Base-by-base conservation (phyloP, 352 stramenopile genomes). In the Globisporangium nunn region DNA sequence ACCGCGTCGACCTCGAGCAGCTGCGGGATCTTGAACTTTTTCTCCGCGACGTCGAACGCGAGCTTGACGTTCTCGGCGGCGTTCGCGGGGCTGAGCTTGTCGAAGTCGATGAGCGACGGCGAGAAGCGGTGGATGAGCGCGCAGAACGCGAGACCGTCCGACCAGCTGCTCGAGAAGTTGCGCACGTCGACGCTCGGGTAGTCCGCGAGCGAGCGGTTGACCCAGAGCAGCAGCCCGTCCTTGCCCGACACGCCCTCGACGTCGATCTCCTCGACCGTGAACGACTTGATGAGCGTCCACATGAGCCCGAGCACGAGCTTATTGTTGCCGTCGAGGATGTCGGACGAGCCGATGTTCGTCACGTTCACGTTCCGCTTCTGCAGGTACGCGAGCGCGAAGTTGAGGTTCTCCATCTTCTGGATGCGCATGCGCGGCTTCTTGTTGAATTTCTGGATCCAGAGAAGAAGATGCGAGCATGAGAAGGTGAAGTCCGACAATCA, bases 251-350 rank as follows among this genome's bases (percentile, higher is more conserved):
- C 87, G 56, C 85, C 88, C 60, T 94, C 84, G 6, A 94, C 81
- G 64, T 91, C 84, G 43, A 94, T 89, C 57, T 92, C 85, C 17
- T 78, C 78, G 58, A 95, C 85, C 59, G 85, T 72, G 65, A 96
- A 97, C 52, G 84, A 78, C 72, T 96, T 93, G 58, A 97, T 97
- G 45, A 97, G 86, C 61, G 86, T 97, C 87, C 87, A 97, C 76
- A 97, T 92, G 62, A 97, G 80, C 1, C 88, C 88, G 11, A 97
- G 72, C 56, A 97, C 81, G 44, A 97, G 80, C 67, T 96, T 96
- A 58, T 92, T 85, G 74, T 96, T 96, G 68, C 87, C 86, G 54
- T 96, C 86, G 45, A 96, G 62, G 51, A 97, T 96, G 62, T 97
- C 88, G n/a, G 81, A 90, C 52, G 86, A 96, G 45, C 88, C 87